phyloP scores from a whole-genome alignment of 352 stramenopile genomes.

The Phytophthora palmivora region DNA sequence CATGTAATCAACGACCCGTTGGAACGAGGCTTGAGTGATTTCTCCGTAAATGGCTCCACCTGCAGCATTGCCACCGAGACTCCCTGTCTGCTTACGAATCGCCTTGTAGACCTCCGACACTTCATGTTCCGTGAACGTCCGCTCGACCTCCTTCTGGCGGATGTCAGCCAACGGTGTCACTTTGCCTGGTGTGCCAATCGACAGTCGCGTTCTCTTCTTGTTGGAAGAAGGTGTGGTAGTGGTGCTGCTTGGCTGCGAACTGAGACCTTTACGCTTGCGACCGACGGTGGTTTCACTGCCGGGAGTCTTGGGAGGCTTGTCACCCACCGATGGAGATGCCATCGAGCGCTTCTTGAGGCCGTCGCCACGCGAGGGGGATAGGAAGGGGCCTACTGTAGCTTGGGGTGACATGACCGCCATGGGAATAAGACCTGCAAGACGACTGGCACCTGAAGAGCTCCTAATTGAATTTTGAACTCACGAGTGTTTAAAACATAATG shows the following conservation, averaged over 20 bases:
- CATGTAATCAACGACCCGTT: slow-evolving; percentile 96
- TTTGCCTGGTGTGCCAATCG: slow-evolving; percentile 77
- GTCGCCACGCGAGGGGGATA: slow-evolving; percentile 23
- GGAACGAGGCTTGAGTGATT: slow-evolving; percentile 96
- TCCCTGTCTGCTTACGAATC: slow-evolving; percentile 94
- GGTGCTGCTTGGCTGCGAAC: slow-evolving; percentile 16
- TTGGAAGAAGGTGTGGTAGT: slow-evolving; percentile 25
- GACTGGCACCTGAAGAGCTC: not conserved
- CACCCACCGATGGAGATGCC: not conserved
- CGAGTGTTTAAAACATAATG: too few species aligned
- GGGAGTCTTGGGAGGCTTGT: slow-evolving; percentile 8
- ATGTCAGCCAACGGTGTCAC: slow-evolving; percentile 63
- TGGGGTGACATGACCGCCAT: slow-evolving; percentile 34
- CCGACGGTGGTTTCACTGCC: slow-evolving; percentile 16
- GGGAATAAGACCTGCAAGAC: slow-evolving; percentile 25
- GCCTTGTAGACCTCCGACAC: slow-evolving; percentile 92
- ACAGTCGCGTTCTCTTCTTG: slow-evolving; percentile 71
- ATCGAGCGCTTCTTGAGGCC: slow-evolving; percentile 15
- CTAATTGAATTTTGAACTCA: not conserved
- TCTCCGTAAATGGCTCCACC: slow-evolving; percentile 98
- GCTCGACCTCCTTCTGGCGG: slow-evolving; percentile 70
- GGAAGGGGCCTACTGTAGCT: slow-evolving; percentile 15
- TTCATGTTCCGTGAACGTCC: slow-evolving; percentile 82
- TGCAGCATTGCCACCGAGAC: slow-evolving; percentile 94
- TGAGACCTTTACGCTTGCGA: slow-evolving; percentile 66